Percentiles rank a stretch among this genome's conserved stretches.
phyloP scores from a whole-genome alignment of 108 stramenopile species.

The Pelagomonas calceolata region DNA sequence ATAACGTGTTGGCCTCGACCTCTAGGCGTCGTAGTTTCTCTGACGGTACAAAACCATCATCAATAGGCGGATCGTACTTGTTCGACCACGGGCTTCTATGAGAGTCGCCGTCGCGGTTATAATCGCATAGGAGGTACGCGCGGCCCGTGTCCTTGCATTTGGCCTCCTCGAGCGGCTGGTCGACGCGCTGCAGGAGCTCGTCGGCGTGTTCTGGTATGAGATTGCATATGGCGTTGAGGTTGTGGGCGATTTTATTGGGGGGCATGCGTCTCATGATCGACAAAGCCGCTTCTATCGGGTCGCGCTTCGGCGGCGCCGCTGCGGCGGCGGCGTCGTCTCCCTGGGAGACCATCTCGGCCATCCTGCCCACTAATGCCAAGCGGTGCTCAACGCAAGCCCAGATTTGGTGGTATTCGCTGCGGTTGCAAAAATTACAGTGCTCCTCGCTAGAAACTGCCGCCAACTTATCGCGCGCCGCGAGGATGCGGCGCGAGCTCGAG shows the following conservation, averaged over 20 bases:
- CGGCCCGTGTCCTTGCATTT: slow-evolving; percentile 38
- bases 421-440: too few species aligned
- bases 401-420: too few species aligned
- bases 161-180: slow-evolving; percentile 32
- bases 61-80: slow-evolving; percentile 40
- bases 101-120: slow-evolving; percentile 49
- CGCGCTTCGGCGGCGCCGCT: not conserved
- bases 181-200: slow-evolving; percentile 48
- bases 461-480: too few species aligned
- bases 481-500: too few species aligned
- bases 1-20: slow-evolving; percentile 72
- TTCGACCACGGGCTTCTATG: slow-evolving; percentile 51
- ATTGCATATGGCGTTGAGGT: slow-evolving; percentile 37
- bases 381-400: too few species aligned
- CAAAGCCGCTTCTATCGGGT: slow-evolving; percentile 11
- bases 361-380: too few species aligned
- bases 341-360: too few species aligned
- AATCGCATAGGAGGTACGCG: slow-evolving; percentile 42
- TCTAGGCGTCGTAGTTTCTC: slow-evolving; percentile 31
- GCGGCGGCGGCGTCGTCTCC: too few species aligned
- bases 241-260: slow-evolving; percentile 46
- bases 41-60: slow-evolving; percentile 40
- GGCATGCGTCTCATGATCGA: slow-evolving; percentile 48
- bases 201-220: slow-evolving; percentile 37
- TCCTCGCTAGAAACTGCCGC: too few species aligned